Evolutionary conservation across 1,284 basidiomycete genomes (phyloP), one percentile per base, ranked within the genome.

Genomic region (Irpex sp.): DNA sequence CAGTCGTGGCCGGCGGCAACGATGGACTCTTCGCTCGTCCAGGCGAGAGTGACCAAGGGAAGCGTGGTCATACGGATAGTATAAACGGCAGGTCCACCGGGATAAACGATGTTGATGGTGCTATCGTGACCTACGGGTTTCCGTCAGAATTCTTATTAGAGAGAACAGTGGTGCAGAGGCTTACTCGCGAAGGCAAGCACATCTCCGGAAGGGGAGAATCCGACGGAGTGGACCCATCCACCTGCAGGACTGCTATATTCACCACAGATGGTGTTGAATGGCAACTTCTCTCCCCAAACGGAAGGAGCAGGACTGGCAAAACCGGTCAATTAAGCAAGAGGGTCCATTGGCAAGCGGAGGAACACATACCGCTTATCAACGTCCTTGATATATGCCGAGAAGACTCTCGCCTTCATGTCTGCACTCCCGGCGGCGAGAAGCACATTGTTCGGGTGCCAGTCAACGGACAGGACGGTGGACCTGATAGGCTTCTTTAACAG

Each of bases 1-100:
- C 97, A 99, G 74, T 99, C 97, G 77, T 99, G 97, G 0, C 97
- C 97, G 0, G 95, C 97, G 0, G 94, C 95, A 39, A 99, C 84
- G 67, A 98, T 77, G 7, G 85, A 78, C 62, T 88, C 83, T 75
- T 98, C 95, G 33, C 87, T 83, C 1, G 89, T 90, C 87, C 95
- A 99, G 9, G 89, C 81, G 39, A 98, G 84, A 21, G 93, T 89
- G 61, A 95, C 82, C 69, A 90, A 85, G 0, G 95, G 96, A 33
- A 98, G 80, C 0, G 89, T 87, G 37, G 88, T 82, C 67, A 89
- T 84, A 68, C 88, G 87, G 75, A 98, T 87, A 56, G 80, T 88
- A 75, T 89, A 83, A 57, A 93, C 76, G 1, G 85, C 81, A 0
- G 89, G 87, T 0, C 87, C 89, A 6, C 79, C 79, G 2, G 95